Percentiles rank a stretch among this genome's conserved stretches.
Evolutionary conservation across 2,329 filamentous ascomycete species (phyloP).

Genomic region (Phialophora verrucosa): DNA sequence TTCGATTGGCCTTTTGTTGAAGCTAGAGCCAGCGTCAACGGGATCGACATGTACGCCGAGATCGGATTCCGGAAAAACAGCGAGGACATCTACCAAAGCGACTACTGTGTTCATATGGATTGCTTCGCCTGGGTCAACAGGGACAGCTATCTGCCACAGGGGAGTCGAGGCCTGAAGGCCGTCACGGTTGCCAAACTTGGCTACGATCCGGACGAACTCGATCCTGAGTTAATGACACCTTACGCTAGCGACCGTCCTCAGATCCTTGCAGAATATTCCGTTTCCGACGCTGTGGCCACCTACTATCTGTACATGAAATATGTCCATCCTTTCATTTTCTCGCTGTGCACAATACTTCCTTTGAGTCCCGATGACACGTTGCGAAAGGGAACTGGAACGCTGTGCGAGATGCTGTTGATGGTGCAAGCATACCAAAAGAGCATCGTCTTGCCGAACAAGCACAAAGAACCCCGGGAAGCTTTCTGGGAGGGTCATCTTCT

Average conservation of each 20-base stretch:
- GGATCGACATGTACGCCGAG: conserved; percentile 99
- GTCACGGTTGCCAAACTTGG: conserved; percentile 97
- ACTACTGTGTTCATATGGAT: conserved; percentile 97
- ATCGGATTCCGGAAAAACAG: conserved; percentile 95
- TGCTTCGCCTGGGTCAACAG: conserved; percentile 99
- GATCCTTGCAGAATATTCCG: conserved; percentile 94
- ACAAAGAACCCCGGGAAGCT: conserved; percentile 84
- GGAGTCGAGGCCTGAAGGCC: conserved; percentile 94
- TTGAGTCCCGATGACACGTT: conserved; percentile 90
- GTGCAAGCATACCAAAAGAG: conserved; percentile 92
- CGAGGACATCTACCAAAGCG: conserved; percentile 95
- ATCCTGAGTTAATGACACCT: conserved; percentile 95
- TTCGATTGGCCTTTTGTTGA: conserved; percentile 99
- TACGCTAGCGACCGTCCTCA: conserved; percentile 87
- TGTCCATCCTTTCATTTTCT: conserved; percentile 99
- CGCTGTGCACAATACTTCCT: conserved; percentile 93
- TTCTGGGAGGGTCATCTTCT: conserved; percentile 97
- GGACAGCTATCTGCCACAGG: conserved; percentile 96
- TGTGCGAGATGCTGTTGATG: conserved; percentile 99
- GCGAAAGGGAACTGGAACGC: conserved; percentile 92
- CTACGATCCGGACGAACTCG: conserved; percentile 96
- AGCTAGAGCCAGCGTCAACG: conserved; percentile 86
- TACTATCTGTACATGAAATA: conserved; percentile 99
- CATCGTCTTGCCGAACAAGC: conserved; percentile 95
- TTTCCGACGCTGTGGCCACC: conserved; percentile 97